Conservation (phyloP, 306 rosid genomes). For the Quercus cerris region DNA sequence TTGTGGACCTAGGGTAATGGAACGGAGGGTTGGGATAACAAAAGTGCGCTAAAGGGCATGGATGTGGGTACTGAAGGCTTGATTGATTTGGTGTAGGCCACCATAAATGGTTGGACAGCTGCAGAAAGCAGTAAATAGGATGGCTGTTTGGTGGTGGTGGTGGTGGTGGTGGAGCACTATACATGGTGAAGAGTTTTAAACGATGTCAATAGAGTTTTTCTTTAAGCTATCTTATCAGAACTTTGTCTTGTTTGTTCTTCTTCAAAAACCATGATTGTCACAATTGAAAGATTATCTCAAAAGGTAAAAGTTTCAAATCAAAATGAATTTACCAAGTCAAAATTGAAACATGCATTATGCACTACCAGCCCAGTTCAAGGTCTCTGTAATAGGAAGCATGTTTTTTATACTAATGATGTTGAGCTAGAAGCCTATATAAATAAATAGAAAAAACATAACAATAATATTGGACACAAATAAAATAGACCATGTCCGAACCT, state of each 20-base stretch:
- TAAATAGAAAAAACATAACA: neutral
- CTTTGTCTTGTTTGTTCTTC: neutral
- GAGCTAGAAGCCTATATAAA: constrained; percentile 8
- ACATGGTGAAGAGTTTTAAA: too few species aligned
- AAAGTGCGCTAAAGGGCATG: too few species aligned
- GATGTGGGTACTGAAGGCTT: too few species aligned
- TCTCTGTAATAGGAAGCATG: neutral
- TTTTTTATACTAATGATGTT: neutral
- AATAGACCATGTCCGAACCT: constrained; percentile 50
- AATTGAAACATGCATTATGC: neutral
- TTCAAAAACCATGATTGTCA: neutral
- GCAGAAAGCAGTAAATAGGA: too few species aligned
- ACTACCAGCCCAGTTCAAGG: neutral
- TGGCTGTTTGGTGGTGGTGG: too few species aligned
- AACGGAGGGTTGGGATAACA: too few species aligned
- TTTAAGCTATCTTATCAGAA: too few species aligned
- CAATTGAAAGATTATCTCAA: neutral
- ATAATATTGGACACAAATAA: constrained; percentile 6
- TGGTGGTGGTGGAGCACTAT: too few species aligned
- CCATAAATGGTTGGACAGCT: too few species aligned
- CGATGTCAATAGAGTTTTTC: too few species aligned
- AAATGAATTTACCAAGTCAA: neutral
- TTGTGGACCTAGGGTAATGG: too few species aligned
- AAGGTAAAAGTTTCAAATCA: neutral
- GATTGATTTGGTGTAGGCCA: too few species aligned